Evolutionary conservation across 129 eudicot genomes (phyloP), one percentile per base, ranked within the genome.

Genomic region (Mikania micrantha): DNA sequence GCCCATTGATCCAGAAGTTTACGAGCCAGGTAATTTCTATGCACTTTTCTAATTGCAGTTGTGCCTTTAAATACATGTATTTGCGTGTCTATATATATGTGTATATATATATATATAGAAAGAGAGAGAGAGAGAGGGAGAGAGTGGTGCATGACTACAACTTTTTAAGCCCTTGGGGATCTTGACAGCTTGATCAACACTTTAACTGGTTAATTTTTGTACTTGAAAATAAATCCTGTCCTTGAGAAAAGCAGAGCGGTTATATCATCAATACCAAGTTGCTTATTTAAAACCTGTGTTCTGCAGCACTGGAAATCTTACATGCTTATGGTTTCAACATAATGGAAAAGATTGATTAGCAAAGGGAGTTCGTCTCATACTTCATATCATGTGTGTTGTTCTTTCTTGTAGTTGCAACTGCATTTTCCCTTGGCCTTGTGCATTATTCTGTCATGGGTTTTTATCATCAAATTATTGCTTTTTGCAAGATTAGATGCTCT

Each of bases 1-100:
- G 80, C 99, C 99, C 21, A 70, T 83, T 44, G 69, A 70, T 73
- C 94, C 95, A 29, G 95, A 94, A 75, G 91, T 94, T 66, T 94
- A 89, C 67, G 86, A 62, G 59, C 99, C 99, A 77, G 96, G 99
- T 86, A 80, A 63, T n/a, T 69, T 3, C 22, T 16, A 22, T 52
- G 58, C 76, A 15, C 75, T 25, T 53, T 25, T 59, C 32, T 74
- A 17, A 49, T 24, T 35, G 12, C 7, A 42, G 13, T 32, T 49
- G 20, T 65, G 32, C 40, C 50, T 22, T 68, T 15, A 38, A 13
- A 20, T 66, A 56, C 28, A 34, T 32, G n/a, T 48, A 49, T 32
- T 3, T 28, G 4, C 4, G 4, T 28, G 4, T 28, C 2, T 28
- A 28, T 28, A 28, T 28, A 28, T 28, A 28, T 28, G 4, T 28